A percentile compares a stretch with the other conserved stretches of the same genome.
These are phyloP conservation scores for Byssothecium circinans DNA, from an alignment of 2,329 filamentous ascomycete genomes.

Conservation along the genomic window DNA sequence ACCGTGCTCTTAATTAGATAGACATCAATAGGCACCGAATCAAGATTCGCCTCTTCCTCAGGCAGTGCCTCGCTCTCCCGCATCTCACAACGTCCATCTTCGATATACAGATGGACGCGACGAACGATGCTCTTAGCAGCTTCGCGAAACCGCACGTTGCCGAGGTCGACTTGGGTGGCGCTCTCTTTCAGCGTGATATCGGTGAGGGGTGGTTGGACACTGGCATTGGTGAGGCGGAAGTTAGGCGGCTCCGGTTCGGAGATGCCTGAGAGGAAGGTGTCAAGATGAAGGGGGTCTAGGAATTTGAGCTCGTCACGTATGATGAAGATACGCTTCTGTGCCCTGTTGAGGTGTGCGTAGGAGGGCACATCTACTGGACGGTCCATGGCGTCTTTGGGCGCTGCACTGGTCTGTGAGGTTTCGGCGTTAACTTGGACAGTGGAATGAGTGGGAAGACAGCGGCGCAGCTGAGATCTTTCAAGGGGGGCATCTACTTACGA, in stretches of 20 bases:
- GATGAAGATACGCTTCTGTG: constrained; percentile 32
- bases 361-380: neutral
- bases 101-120: constrained; percentile 18
- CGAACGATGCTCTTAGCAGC: constrained; percentile 10
- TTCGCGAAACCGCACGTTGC: constrained; percentile 30
- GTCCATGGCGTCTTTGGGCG: constrained; percentile 3
- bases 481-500: neutral
- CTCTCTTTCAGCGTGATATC: constrained; percentile 24
- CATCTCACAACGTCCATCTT: constrained; percentile 23
- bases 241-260: constrained; percentile 30
- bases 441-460: too few species aligned
- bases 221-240: constrained; percentile 26
- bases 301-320: constrained; percentile 34
- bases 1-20: constrained; percentile 27
- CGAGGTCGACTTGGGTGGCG: constrained; percentile 29
- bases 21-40: constrained; percentile 24
- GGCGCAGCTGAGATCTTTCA: too few species aligned
- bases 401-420: neutral
- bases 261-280: constrained; percentile 30
- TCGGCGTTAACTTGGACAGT: neutral
- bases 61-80: constrained; percentile 22
- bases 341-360: constrained; percentile 23
- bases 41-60: constrained; percentile 15
- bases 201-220: constrained; percentile 21
- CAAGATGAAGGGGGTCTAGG: constrained; percentile 24